Base-by-base conservation (phyloP, 148 eudicot species). In the Persicaria maculosa region DNA sequence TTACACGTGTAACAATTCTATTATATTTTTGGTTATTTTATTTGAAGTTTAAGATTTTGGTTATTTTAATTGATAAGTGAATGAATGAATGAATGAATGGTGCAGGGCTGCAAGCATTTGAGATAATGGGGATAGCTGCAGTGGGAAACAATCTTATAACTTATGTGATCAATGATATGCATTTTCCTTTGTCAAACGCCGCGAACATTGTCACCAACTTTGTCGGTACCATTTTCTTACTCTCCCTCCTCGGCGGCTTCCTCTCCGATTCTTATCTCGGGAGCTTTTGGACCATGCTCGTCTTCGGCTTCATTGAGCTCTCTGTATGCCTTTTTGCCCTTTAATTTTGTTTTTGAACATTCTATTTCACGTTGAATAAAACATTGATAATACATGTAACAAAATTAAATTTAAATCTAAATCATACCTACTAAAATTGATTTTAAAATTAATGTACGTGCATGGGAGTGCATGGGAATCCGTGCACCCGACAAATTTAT, bases 91-190 rank as follows among this genome's bases (percentile, higher is more conserved):
- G 36, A 68, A 31, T 31, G 40, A 31, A 31, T 20, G 36, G 31
- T 76, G 46, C 83, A 95, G 99, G 97, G 70, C 71, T 95, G 7
- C 97, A 95, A 81, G 88, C 82, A 36, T 90, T 92, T 80, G 99
- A 95, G 87, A 95, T 92, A 81, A 92, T 90, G 96, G 99, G 78
- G 31, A 92, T 92, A 86, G 97, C 96, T 59, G 99, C 99, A 59
- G 97, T 92, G 68, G 99, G 97, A 64, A 95, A 92, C 91, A 95
- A 95, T 47, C 79, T 95, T 8, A 92, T 95, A 84, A 92, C 96
- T 6, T 95, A 95, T 75, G 85, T 95, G 82, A 88, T 90, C 68
- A 92, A 90, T 75, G 97, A 92, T 83, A 95, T 95, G 99, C 94
- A 95, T 77, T 95, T 79, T 75, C 86, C 99, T 1, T 65, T 92